Evolutionary conservation across 1,284 basidiomycete genomes (phyloP).

Genomic region (Sanguinoderma infundibulare): DNA sequence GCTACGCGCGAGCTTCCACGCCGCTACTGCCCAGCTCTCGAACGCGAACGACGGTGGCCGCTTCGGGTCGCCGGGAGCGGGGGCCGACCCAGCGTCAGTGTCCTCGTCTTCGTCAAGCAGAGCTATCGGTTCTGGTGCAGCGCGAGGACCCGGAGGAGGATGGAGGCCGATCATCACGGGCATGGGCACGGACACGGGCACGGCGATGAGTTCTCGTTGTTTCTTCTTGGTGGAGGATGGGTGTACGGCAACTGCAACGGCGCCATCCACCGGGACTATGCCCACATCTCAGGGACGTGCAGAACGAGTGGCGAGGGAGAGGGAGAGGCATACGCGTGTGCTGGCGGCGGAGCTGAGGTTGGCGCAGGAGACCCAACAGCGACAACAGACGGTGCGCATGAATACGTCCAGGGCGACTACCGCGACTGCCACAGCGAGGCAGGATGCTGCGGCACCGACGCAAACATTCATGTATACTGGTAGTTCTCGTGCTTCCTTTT

Average conservation of each 20-base stretch:
- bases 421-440: not conserved
- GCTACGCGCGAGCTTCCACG: slow-evolving; percentile 74
- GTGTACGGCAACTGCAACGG: not conserved
- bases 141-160: slow-evolving; percentile 74
- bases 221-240: not conserved
- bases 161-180: slow-evolving; percentile 35
- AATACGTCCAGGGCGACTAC: not conserved
- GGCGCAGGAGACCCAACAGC: slow-evolving; percentile 7
- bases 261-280: not conserved
- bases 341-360: slow-evolving; percentile 19
- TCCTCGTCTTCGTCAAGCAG: slow-evolving; percentile 3
- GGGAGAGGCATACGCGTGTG: slow-evolving; percentile 27
- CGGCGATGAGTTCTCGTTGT: not conserved
- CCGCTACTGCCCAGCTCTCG: slow-evolving; percentile 56
- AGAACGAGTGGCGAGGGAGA: slow-evolving; percentile 33
- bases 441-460: not conserved
- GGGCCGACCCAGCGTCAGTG: slow-evolving; percentile 5
- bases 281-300: slow-evolving; percentile 21
- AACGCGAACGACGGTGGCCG: slow-evolving; percentile 8
- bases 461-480: too few relatives aligned
- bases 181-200: slow-evolving; percentile 21
- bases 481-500: too few relatives aligned
- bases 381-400: not conserved
- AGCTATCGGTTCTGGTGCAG: slow-evolving; percentile 81
- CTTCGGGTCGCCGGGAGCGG: not conserved